Conservation (phyloP, 2,329 filamentous ascomycete species). For the Furcasterigmium furcatum region DNA sequence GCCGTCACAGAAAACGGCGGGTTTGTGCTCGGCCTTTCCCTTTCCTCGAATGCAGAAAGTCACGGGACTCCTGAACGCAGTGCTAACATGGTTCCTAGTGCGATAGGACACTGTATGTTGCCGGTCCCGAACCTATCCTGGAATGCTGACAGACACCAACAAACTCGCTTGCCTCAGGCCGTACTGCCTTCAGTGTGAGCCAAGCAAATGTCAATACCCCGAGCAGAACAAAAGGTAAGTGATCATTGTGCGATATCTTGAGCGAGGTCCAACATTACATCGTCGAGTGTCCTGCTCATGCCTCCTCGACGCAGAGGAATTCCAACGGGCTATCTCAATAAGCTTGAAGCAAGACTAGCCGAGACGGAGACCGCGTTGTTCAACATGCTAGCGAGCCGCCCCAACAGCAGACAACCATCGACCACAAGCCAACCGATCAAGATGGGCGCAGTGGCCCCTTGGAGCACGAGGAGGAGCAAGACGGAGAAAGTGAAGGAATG, state of each 20-base stretch:
- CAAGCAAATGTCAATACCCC: constrained; percentile 25
- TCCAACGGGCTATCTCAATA: constrained; percentile 33
- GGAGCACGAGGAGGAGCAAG: constrained; percentile 16
- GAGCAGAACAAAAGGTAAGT: constrained; percentile 27
- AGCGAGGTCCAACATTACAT: too few species aligned
- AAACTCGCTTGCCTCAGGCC: too few species aligned
- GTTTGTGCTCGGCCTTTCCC: constrained; percentile 11
- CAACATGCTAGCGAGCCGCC: constrained; percentile 12
- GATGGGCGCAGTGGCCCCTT: neutral
- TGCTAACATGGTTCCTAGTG: too few species aligned
- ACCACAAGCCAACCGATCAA: neutral
- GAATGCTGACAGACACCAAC: neutral
- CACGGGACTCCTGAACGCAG: too few species aligned
- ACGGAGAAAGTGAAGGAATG: constrained; percentile 22
- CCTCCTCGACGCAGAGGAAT: constrained; percentile 23
- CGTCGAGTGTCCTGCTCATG: too few species aligned
- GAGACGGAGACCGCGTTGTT: constrained; percentile 25
- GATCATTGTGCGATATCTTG: constrained; percentile 1
- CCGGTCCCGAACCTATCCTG: neutral
- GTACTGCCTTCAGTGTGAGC: constrained; percentile 25
- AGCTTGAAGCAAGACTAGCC: constrained; percentile 30
- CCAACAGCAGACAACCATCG: neutral
- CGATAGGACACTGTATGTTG: neutral
- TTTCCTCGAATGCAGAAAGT: neutral
- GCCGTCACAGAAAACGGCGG: constrained; percentile 27